Base-by-base conservation (phyloP, 345 rosid species). In the Acer yangbiense region DNA sequence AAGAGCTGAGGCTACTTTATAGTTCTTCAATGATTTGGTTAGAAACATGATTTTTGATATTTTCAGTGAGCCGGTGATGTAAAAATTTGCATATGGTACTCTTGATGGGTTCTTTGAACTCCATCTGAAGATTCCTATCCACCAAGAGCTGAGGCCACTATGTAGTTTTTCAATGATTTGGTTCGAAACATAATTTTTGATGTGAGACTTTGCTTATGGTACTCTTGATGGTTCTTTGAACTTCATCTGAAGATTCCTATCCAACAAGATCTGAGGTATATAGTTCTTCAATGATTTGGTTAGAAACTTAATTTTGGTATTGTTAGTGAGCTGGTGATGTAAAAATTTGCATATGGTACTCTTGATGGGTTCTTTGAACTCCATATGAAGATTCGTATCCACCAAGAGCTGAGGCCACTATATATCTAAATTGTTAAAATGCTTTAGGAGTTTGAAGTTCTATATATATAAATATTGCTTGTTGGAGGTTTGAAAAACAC, bases 71-170 rank as follows among this genome's bases (percentile, higher is more conserved):
- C 66, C 54, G n/a, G 20, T 72, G 75, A 72, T 72, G 75, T 57
- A 32, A 60, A 21, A 52, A 74, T 74, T 74, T 44, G 17, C 64
- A 63, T 74, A 64, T 74, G 61, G 69, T 74, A 74, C 77, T 64
- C 77, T 74, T 48, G 69, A 74, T 64, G 69, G 69, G 61, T 62
- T 8, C 35, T 41, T 60, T 44, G 1, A 60, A 48, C 41, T 63
- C 70, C 44, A 64, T 74, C 39, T 74, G 62, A 63, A 23, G 60
- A 63, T 64, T 27, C 21, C 1, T 64, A 64, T 46, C 69, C 69
- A 74, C 69, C 57, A 43, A 73, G 57, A 73, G 44, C 60, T 27
- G 77, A 64, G 77, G 62, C 46, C 41, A 3, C 18, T 14, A 25
- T 9, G n/a, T 50, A 46, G 55, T 74, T 74, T 25, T 58, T 6